phyloP scores from a whole-genome alignment of 306 rosid species.

The Quercus mongolica region DNA sequence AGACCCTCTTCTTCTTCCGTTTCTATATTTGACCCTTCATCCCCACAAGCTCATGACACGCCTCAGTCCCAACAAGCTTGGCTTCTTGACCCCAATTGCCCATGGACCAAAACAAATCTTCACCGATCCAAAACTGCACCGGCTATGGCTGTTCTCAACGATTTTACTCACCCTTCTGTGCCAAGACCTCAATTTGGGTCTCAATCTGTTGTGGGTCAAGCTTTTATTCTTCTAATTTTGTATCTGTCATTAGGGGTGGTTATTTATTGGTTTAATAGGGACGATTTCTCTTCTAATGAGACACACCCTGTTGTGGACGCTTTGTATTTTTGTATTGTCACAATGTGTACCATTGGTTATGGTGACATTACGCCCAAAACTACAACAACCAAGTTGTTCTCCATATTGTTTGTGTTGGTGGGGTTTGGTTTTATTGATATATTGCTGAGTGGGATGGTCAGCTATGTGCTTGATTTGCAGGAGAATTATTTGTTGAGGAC shows the following conservation, averaged over 20 bases:
- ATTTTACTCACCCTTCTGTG: slow-evolving; percentile 23
- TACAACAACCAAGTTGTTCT: slow-evolving; percentile 70
- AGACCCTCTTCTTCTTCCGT: slow-evolving; percentile 46
- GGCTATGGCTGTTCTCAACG: slow-evolving; percentile 76
- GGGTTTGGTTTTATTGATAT: slow-evolving; percentile 94
- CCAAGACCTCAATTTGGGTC: slow-evolving; percentile 52
- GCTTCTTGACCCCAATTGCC: slow-evolving; percentile 67
- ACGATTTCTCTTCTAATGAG: slow-evolving; percentile 46
- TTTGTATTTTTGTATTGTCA: slow-evolving; percentile 84
- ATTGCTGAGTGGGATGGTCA: slow-evolving; percentile 86
- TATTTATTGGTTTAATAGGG: slow-evolving; percentile 73
- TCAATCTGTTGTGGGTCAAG: slow-evolving; percentile 61
- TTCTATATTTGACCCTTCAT: too few relatives aligned
- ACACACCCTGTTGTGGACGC: slow-evolving; percentile 93
- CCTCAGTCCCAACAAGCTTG: slow-evolving; percentile 22
- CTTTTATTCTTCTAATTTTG: slow-evolving; percentile 51
- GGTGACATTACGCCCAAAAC: slow-evolving; percentile 88
- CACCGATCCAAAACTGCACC: slow-evolving; percentile 96
- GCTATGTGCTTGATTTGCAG: slow-evolving; percentile 88
- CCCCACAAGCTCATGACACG: too few relatives aligned
- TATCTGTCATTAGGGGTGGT: slow-evolving; percentile 70
- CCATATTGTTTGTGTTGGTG: slow-evolving; percentile 76
- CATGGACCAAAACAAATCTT: slow-evolving; percentile 51
- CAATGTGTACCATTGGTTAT: slow-evolving; percentile 97
- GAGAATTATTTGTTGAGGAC: slow-evolving; percentile 68